Base-by-base conservation (phyloP, 2,329 filamentous ascomycete species). In the Neurospora sp. region DNA sequence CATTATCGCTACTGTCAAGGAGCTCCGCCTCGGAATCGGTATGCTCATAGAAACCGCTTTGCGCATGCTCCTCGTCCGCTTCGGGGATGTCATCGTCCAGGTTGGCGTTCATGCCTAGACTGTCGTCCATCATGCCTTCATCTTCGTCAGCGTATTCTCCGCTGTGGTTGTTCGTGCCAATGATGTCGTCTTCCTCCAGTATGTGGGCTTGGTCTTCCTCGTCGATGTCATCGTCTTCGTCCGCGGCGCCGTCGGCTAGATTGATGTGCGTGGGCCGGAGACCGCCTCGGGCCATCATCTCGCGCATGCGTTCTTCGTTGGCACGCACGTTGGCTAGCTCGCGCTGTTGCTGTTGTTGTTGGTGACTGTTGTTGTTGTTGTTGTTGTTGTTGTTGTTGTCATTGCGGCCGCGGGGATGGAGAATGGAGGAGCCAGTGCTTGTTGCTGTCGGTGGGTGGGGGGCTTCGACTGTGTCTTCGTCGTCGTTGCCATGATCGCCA, bases 41-140 rank as follows among this genome's bases (percentile, higher is more conserved):
- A 77, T 93, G 91, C 81, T 93, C 91, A 81, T 92, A 93, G 74
- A 87, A 83, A 33, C 84, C 87, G 75, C 82, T 82, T 62, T 36
- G 52, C 23, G 28, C 52, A 62, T 17, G 28, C 52, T 62, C 52
- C 23, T 36, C 23, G 75, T 88, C 86, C 10, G 84, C 88, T 71
- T 91, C 89, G 23, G 90, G 89, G 41, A 92, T 86, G 71, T 91
- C 89, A 67, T 88, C 89, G 77, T 93, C 91, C 52, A 92, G 82
- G 76, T 93, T 85, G n/a, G 85, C 88, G 67, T 86, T 88, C 86
- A 90, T 89, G 6, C 52, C 52, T 36, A 33, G 52, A 10, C 52
- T 62, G 52, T 62, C 52, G 75, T 84, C 84, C 81, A 87, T 82
- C 69, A 75, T 73, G 41, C 78, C 78, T 40, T 70, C 70, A 39